Evolutionary conservation across 805 yeast species (phyloP).

Genomic region (Ogataea corticis): DNA sequence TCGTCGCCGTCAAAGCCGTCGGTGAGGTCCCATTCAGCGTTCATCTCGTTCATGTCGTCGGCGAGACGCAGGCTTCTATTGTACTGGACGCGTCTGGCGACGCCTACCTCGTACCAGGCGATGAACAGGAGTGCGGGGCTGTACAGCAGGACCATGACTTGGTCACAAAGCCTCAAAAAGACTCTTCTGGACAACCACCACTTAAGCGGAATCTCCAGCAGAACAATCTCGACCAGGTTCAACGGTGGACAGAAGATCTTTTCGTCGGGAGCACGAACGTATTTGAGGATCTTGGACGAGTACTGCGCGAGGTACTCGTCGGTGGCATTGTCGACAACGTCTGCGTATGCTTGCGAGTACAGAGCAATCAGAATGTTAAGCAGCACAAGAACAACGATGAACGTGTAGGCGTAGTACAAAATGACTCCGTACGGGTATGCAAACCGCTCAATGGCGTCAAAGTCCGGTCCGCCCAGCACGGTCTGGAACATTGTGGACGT

Average conservation of each 20-base stretch:
- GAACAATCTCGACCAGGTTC: conserved; percentile 64
- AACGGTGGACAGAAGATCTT: conserved; percentile 85
- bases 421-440: conserved; percentile 87
- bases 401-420: conserved; percentile 74
- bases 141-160: conserved; percentile 64
- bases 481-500: conserved; percentile 67
- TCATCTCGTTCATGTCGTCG: conserved; percentile 79
- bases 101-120: conserved; percentile 62
- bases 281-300: conserved; percentile 80
- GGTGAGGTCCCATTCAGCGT: conserved; percentile 79
- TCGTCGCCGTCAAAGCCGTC: conserved; percentile 63
- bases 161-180: conserved; percentile 46
- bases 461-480: conserved; percentile 73
- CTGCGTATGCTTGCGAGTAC: conserved; percentile 80
- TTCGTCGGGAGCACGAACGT: conserved; percentile 85
- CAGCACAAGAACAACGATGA: conserved; percentile 70
- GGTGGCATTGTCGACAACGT: conserved; percentile 77
- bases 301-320: conserved; percentile 84
- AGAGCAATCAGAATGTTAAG: conserved; percentile 83
- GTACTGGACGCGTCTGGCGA: conserved; percentile 69
- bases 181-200: conserved; percentile 36
- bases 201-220: conserved; percentile 46
- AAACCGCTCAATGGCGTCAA: conserved; percentile 65
- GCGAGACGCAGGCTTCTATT: conserved; percentile 62
- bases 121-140: conserved; percentile 64